Base-by-base conservation (phyloP, 768 basidiomycete species). In the Auricularia cornea region DNA sequence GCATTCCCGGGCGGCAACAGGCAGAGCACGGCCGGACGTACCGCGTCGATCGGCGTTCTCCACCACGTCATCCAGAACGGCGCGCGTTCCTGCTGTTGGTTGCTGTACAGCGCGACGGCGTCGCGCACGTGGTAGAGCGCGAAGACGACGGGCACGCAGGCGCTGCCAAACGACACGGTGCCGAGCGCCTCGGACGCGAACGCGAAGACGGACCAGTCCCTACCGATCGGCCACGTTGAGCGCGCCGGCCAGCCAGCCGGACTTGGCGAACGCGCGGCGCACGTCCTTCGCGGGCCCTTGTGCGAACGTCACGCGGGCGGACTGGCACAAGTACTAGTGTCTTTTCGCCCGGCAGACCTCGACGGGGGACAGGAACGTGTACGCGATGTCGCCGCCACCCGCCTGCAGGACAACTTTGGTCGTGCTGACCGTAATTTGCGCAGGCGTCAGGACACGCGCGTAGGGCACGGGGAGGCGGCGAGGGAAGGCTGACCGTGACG, bases 121-220 rank as follows among this genome's bases (percentile, higher is more conserved):
- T 77, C 76, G n/a, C 76, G 70, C 23, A 71, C 72, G 60, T 74
- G 75, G 20, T 76, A 76, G 33, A 77, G 67, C 14, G 72, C 66
- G 61, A 74, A 70, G 18, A 75, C 71, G 30, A 74, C 68, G 3
- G 68, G 64, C 5, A 16, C 26, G 18, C 28, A 10, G 3, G 3
- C 35, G 52, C 23, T 26, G 12, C 70, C 40, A 5, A 56, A 31
- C 5, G 52, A 38, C 14, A 68, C 62, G 44, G 18, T 63, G n/a
- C 66, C 66, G n/a, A 68, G 54, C 56, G 68, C 62, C 16, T 52
- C 26, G 20, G 59, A 33, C 12, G 66, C 66, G 32, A 67, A 60
- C n/a, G 63, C 67, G 44, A 68, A 68, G 16, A 68, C 67, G 16
- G 67, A 66, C 67, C 68, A 68, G 44, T 60, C 23, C 30, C 67